Conservation (phyloP, 805 yeast genomes). For the Isabelozyma pseudorhagii region DNA sequence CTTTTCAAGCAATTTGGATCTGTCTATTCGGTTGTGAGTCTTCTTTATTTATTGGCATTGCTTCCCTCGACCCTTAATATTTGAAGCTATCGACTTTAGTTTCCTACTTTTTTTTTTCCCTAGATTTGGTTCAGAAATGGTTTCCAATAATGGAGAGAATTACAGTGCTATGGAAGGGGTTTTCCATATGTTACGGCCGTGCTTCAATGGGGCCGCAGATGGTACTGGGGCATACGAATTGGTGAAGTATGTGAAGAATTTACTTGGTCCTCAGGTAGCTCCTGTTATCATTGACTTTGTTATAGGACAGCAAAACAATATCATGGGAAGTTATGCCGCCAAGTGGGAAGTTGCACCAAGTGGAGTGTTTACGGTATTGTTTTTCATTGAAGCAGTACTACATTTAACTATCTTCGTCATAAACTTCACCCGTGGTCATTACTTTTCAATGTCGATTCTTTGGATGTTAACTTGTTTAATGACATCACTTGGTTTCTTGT, state of each 20-base stretch:
- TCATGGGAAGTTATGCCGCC: conserved; percentile 65
- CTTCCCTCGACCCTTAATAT: background rate
- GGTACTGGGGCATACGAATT: conserved; percentile 26
- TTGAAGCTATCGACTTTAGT: background rate
- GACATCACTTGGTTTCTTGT: conserved; percentile 55
- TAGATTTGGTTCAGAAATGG: background rate
- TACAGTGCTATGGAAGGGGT: conserved; percentile 21
- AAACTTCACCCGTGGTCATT: conserved; percentile 55
- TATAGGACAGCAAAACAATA: conserved; percentile 39
- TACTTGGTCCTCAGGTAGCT: conserved; percentile 40
- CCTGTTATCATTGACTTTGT: conserved; percentile 30
- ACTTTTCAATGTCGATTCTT: conserved; percentile 51
- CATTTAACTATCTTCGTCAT: conserved; percentile 48
- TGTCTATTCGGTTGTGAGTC: background rate
- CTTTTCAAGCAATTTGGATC: background rate
- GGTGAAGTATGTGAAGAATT: conserved; percentile 19
- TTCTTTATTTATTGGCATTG: background rate
- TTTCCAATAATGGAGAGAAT: background rate
- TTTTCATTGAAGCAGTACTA: conserved; percentile 42
- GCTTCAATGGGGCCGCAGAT: conserved; percentile 19
- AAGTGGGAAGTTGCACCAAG: conserved; percentile 55
- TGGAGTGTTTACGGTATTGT: conserved; percentile 52
- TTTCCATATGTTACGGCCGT: conserved; percentile 16
- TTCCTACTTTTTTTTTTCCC: background rate
- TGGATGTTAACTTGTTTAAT: conserved; percentile 49